phyloP scores from a whole-genome alignment of 352 stramenopile species.

The Phytophthora capsici region DNA sequence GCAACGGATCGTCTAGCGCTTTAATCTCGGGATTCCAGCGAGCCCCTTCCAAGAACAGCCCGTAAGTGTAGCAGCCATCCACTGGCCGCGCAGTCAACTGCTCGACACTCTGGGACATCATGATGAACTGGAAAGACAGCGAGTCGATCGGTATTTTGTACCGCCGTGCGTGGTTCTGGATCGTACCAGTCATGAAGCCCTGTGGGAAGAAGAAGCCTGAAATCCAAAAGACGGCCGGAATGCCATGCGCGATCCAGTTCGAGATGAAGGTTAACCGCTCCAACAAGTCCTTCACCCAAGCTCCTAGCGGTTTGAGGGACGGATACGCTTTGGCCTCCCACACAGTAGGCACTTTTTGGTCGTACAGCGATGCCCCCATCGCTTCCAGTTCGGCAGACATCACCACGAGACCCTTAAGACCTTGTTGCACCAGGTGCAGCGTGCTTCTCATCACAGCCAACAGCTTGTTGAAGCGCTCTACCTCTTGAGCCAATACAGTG shows the following conservation, averaged over 20 bases:
- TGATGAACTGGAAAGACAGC: constrained; percentile 82
- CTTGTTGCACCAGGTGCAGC: constrained; percentile 87
- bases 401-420: constrained; percentile 88
- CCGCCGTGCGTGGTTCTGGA: constrained; percentile 92
- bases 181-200: constrained; percentile 92
- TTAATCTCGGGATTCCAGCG: constrained; percentile 54
- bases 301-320: constrained; percentile 88
- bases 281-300: constrained; percentile 90
- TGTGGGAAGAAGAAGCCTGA: constrained; percentile 94
- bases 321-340: constrained; percentile 93
- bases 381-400: constrained; percentile 89
- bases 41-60: constrained; percentile 49
- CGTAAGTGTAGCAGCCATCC: constrained; percentile 43
- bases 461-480: constrained; percentile 92
- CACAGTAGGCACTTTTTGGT: constrained; percentile 85
- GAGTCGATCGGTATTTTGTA: constrained; percentile 90
- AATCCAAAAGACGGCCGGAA: constrained; percentile 90
- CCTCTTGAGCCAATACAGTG: constrained; percentile 92
- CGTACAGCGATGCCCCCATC: constrained; percentile 87
- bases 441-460: constrained; percentile 84
- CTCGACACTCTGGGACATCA: constrained; percentile 62
- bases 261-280: constrained; percentile 75
- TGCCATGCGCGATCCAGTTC: constrained; percentile 79
- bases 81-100: constrained; percentile 38
- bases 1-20: constrained; percentile 87